Base-by-base conservation (phyloP, 805 yeast genomes). In the Starmerella vaccinii region DNA sequence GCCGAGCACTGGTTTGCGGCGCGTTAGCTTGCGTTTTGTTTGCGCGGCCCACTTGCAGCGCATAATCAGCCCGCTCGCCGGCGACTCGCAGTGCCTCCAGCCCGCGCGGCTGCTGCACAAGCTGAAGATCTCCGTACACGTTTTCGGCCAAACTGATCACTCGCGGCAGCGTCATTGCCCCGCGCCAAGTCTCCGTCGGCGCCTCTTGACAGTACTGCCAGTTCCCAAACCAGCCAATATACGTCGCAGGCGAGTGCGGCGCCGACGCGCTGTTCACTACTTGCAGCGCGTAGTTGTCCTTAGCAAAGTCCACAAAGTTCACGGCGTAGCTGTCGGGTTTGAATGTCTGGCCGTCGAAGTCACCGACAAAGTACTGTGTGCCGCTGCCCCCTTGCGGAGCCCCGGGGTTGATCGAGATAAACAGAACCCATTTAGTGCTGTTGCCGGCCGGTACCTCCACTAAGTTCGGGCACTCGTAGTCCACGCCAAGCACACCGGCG, bases 401-500 rank as follows among this genome's bases (percentile, higher is more conserved):
- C 15, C 73, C 74, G n/a, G 75, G 74, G 55, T 70, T 70, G 50
- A 70, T 63, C 21, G 72, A 67, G 9, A 70, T 32, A 46, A 68
- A 58, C 64, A 71, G 50, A 12, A 70, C 70, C 72, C 73, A 70
- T 48, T 63, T 65, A 13, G 48, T 43, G 26, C 54, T 46, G 2
- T 54, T 61, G 34, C 58, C 59, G 46, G 63, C 53, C 8, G 66
- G 67, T 9, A 68, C 57, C 39, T 64, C 62, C 16, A 63, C 62
- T 45, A 71, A 52, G 32, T 70, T 69, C 1, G 74, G 74, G 51
- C 73, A 70, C 56, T 71, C 74, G 54, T 70, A 71, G 52, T 70
- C 73, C 54, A 55, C 65, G 2, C 73, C 73, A 8, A 62, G n/a
- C 12, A 56, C 24, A 0, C 59, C 59, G 7, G 38, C 41, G 7